phyloP scores from a whole-genome alignment of 257 asterid genomes.

The Rubia yunnanensis region DNA sequence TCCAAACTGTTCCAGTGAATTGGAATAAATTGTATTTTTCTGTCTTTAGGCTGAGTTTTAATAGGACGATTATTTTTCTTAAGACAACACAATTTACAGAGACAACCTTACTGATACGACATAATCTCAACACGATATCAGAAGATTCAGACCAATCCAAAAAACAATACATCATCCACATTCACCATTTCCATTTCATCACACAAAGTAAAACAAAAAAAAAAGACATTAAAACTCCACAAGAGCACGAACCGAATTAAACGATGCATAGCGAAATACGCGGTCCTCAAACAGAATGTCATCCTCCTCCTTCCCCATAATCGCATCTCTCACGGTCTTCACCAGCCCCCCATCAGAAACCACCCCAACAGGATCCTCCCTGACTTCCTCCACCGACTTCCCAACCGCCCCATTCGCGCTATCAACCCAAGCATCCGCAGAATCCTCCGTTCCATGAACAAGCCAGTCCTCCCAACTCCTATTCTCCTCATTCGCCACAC shows the following conservation, averaged over 20 bases:
- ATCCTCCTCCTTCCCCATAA: conserved; percentile 75
- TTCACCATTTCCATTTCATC: neutral
- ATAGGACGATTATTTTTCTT: no score
- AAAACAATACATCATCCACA: neutral
- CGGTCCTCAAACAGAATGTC: conserved; percentile 90
- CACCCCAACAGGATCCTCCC: conserved; percentile 37
- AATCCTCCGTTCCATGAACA: conserved; percentile 45
- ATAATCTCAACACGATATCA: no score
- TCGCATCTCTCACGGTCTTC: conserved; percentile 60
- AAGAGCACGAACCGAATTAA: conserved; percentile 62
- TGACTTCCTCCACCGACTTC: conserved; percentile 26
- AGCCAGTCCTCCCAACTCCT: conserved; percentile 98
- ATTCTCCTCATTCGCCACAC: conserved; percentile 69
- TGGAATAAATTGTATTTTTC: neutral
- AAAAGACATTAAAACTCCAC: conserved; percentile 3
- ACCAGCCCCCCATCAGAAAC: conserved; percentile 70
- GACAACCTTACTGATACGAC: no score
- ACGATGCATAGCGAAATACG: conserved; percentile 78
- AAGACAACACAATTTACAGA: no score
- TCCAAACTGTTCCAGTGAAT: neutral
- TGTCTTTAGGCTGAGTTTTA: neutral
- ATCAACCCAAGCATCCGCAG: conserved; percentile 46
- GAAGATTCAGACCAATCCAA: neutral
- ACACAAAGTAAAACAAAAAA: neutral
- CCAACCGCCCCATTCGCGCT: conserved; percentile 37